A percentile compares a stretch with the other conserved stretches of the same genome.
Evolutionary conservation across 192 early-diverging fungal genomes (phyloP).

Genomic region (Helicostylum pulchrum): DNA sequence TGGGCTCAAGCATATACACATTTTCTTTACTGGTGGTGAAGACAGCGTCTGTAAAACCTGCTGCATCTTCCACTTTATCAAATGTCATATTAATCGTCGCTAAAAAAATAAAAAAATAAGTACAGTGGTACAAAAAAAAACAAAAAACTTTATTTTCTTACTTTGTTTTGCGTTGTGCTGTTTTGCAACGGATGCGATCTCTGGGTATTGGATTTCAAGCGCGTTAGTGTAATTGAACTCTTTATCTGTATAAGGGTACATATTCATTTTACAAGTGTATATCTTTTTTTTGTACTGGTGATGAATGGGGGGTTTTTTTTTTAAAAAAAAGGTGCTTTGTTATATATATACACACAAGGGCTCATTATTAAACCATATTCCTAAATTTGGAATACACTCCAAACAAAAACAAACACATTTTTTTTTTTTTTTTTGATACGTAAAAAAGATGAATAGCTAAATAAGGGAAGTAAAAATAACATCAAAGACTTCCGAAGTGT

Average conservation of each 20-base stretch:
- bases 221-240: background rate
- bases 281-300: no score
- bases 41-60: background rate
- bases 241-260: background rate
- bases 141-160: background rate
- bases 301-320: no score
- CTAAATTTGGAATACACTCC: background rate
- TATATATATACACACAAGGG: background rate
- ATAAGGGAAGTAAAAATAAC: background rate
- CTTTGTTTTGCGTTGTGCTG: background rate
- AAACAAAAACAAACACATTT: background rate
- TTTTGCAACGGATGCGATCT: background rate
- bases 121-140: background rate
- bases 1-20: background rate
- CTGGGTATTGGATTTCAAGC: background rate
- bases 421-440: background rate
- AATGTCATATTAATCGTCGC: slow-evolving; percentile 5
- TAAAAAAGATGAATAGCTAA: background rate
- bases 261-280: background rate
- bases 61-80: slow-evolving; percentile 1
- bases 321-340: background rate
- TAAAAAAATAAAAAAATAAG: background rate
- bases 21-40: background rate
- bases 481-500: no score
- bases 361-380: background rate